Conservation (phyloP, 2,329 filamentous ascomycete species). For the Pseudocercospora pini-densiflorae region DNA sequence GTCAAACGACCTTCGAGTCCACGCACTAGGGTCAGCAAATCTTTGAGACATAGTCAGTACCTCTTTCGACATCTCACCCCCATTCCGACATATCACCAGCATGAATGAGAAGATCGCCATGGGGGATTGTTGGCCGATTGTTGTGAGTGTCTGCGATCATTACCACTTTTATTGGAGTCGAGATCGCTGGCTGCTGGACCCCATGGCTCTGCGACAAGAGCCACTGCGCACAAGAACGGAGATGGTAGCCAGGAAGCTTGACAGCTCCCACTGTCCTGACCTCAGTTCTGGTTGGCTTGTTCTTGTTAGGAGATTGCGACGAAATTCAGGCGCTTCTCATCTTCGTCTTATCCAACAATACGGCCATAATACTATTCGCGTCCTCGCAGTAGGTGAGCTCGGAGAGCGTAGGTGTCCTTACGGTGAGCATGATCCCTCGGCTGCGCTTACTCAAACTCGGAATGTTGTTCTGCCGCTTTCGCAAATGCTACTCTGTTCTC, state of each 20-base stretch:
- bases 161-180: slow-evolving; percentile 16
- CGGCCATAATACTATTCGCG: too few relatives aligned
- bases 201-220: background rate
- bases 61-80: too few relatives aligned
- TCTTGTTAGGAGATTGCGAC: background rate
- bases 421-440: background rate
- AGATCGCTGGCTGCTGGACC: background rate
- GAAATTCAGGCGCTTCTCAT: background rate
- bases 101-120: slow-evolving; percentile 32
- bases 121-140: slow-evolving; percentile 20
- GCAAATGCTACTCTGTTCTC: too few relatives aligned
- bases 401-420: too few relatives aligned
- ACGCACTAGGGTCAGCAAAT: too few relatives aligned
- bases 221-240: background rate
- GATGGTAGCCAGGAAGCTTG: background rate
- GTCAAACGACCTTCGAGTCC: slow-evolving; percentile 14
- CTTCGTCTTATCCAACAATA: too few relatives aligned
- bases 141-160: slow-evolving; percentile 39
- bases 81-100: slow-evolving; percentile 31
- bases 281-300: background rate
- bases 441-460: background rate
- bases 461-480: background rate
- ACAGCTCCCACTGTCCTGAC: background rate
- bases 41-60: too few relatives aligned
- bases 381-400: too few relatives aligned